Conservation (phyloP, 371 early-diverging fungal genomes). For the Mucor ambiguus region DNA sequence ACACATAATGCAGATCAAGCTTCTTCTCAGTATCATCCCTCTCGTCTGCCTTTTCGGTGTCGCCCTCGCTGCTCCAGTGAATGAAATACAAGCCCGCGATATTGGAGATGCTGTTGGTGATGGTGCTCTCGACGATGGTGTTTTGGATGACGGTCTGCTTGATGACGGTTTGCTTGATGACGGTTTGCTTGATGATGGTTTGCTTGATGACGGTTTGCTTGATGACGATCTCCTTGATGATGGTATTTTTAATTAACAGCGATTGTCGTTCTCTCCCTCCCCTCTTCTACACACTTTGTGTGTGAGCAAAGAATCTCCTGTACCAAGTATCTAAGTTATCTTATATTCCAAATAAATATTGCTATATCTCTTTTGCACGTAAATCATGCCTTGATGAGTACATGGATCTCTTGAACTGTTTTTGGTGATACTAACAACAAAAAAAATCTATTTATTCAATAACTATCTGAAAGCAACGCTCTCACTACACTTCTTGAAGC, state of each 20-base stretch:
- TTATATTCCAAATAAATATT: neutral
- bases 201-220: neutral
- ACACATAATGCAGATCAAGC: neutral
- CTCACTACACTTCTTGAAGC: no score
- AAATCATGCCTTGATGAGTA: neutral
- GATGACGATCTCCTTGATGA: no score
- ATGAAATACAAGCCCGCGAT: neutral
- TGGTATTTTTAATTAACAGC: no score
- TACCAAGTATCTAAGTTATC: neutral
- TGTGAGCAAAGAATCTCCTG: neutral
- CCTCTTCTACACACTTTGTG: neutral
- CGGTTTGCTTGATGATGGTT: neutral
- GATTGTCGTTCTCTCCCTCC: no score
- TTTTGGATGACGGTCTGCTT: neutral
- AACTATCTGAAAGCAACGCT: no score
- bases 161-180: neutral
- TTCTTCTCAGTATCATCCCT: neutral
- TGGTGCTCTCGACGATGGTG: neutral
- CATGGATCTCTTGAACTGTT: no score
- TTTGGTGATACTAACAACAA: no score
- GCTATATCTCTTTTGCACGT: neutral
- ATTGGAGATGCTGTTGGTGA: neutral
- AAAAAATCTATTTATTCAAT: no score
- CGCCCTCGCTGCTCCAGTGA: neutral
- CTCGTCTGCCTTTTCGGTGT: neutral